These are phyloP conservation scores for Geotrichum aggregatum DNA, from an alignment of 1,139 yeast species.

Conservation along the genomic window DNA sequence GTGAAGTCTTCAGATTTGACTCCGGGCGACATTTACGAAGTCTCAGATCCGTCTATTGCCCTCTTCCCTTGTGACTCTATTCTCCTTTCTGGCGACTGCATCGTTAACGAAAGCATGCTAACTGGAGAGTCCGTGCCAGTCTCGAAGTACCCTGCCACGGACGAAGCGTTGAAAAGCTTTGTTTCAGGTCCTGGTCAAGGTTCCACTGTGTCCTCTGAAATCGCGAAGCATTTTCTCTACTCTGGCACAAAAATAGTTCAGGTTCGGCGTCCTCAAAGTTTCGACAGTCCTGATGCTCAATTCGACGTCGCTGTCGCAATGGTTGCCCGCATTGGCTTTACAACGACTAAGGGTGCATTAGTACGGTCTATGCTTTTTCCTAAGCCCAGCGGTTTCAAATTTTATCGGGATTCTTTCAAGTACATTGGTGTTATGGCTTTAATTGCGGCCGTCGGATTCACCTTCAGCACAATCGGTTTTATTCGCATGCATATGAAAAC, in stretches of 20 bases:
- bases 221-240: conserved; percentile 73
- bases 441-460: conserved; percentile 80
- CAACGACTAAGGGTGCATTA: conserved; percentile 93
- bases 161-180: conserved; percentile 55
- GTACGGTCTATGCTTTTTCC: conserved; percentile 96
- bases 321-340: conserved; percentile 86
- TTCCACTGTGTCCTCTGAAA: conserved; percentile 56
- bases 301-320: conserved; percentile 73
- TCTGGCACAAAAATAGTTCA: conserved; percentile 87
- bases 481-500: conserved; percentile 68
- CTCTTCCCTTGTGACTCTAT: conserved; percentile 86
- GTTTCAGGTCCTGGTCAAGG: conserved; percentile 34
- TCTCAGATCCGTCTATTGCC: conserved; percentile 74
- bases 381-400: conserved; percentile 88
- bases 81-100: conserved; percentile 83
- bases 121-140: conserved; percentile 99
- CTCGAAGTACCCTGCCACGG: conserved; percentile 65
- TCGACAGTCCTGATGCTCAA: conserved; percentile 23
- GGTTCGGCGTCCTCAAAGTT: conserved; percentile 54
- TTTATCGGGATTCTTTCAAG: conserved; percentile 88
- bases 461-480: conserved; percentile 78
- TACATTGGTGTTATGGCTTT: conserved; percentile 92
- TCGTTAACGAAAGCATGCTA: conserved; percentile 90
- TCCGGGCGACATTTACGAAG: conserved; percentile 93
- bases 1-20: conserved; percentile 76